phyloP scores from a whole-genome alignment of 768 basidiomycete genomes.

The Lactifluus rugatus region DNA sequence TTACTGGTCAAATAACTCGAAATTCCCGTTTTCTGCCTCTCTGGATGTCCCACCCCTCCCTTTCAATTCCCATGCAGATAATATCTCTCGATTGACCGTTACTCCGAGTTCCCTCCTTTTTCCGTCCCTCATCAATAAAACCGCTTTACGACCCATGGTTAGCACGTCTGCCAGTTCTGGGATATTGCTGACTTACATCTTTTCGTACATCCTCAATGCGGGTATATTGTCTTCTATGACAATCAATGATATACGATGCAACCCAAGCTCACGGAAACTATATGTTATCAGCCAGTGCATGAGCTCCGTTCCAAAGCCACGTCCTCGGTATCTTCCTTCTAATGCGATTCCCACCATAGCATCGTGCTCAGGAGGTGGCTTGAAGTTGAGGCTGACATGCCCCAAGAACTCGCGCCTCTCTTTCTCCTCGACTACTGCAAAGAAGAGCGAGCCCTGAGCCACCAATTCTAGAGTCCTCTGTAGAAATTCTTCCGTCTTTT shows the following conservation, averaged over 20 bases:
- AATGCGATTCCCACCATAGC: conserved; percentile 29
- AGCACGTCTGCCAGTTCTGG: neutral
- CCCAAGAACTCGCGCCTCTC: conserved; percentile 28
- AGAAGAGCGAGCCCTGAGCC: conserved; percentile 18
- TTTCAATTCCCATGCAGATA: conserved; percentile 14
- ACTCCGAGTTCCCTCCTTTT: neutral
- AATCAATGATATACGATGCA: conserved; percentile 34
- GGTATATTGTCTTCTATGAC: conserved; percentile 32
- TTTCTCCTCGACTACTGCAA: conserved; percentile 24
- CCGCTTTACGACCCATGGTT: conserved; percentile 3
- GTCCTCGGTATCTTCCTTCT: conserved; percentile 27
- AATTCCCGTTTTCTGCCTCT: neutral
- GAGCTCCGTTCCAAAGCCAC: conserved; percentile 35
- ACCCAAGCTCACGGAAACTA: conserved; percentile 30
- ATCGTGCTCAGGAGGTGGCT: conserved; percentile 25
- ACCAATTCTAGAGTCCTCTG: conserved; percentile 6
- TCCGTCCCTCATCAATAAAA: conserved; percentile 12
- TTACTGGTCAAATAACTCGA: neutral
- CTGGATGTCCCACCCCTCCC: conserved; percentile 15
- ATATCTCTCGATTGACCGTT: neutral
- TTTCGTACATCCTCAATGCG: conserved; percentile 33
- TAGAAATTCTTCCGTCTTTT: conserved; percentile 6
- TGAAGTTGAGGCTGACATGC: conserved; percentile 24
- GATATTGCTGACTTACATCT: conserved; percentile 28
- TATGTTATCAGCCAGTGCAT: conserved; percentile 34